Evolutionary conservation across 345 rosid species (phyloP), one percentile per base, ranked within the genome.

Genomic region (Iberis pinnata): DNA sequence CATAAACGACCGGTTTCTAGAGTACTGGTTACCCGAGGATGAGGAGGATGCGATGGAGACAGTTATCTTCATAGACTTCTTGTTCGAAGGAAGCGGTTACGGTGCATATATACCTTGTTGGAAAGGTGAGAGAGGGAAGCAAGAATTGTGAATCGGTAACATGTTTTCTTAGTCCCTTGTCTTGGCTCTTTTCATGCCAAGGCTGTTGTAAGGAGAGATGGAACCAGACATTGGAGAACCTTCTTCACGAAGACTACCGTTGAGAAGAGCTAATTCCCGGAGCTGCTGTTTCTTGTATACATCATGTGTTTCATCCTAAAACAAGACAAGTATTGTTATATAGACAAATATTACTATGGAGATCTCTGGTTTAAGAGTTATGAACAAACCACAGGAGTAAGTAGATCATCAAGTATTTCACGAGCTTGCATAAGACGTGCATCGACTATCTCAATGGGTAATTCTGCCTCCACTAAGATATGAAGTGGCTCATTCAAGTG

Each of bases 191-290:
- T 92, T 88, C 90, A 92, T 77, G 13, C 95, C 90, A 3, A 88
- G 96, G 76, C 82, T 82, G 80, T 78, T 76, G 75, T 72, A 89
- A 12, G 97, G 97, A 56, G 97, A 88, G 18, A 83, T 80, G 1
- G 97, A 83, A 42, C 99, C 92, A 0, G 97, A 78, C 95, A 88
- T 82, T 12, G 92, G 89, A 59, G 96, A 86, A 44, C 97, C 94
- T 64, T 83, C 99, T 39, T 83, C 92, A 2, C 97, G 84, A 26
- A 86, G 84, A 4, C 80, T 88, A 31, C 97, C 97, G 48, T 93
- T 92, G 43, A 93, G 90, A 78, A 93, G 46, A 15, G 97, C 97
- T 22, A 93, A 77, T 84, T 93, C 99, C 33, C 99, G 71, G 11
- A 93, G 77, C 73, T 93, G 99, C 31, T 93, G 96, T 66, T 88